Conservation (phyloP, 148 eudicot species). For the Spergularia bocconei region DNA sequence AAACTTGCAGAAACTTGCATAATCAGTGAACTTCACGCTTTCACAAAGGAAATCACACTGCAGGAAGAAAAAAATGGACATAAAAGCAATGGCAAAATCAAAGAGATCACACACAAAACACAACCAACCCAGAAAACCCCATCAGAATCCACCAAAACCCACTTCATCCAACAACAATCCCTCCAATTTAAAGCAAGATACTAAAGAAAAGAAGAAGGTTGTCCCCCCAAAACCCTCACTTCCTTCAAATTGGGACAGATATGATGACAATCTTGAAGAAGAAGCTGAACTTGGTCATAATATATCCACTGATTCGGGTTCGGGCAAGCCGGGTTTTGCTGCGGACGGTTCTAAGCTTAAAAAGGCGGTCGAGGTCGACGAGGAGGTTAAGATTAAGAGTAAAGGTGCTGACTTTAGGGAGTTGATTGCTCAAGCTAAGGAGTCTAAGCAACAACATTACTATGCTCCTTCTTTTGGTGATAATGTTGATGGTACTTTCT, state of each 20-base stretch:
- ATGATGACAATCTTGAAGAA: slow-evolving; percentile 20
- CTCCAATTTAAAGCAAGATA: slow-evolving; percentile 21
- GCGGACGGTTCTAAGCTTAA: neutral
- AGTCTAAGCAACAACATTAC: slow-evolving; percentile 33
- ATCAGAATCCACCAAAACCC: slow-evolving; percentile 20
- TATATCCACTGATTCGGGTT: slow-evolving; percentile 13
- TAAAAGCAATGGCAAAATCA: slow-evolving; percentile 45
- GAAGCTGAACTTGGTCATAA: slow-evolving; percentile 1
- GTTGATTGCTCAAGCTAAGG: slow-evolving; percentile 65
- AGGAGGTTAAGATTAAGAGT: slow-evolving; percentile 57
- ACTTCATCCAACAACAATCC: slow-evolving; percentile 19
- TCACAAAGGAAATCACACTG: too few relatives aligned
- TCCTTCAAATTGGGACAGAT: slow-evolving; percentile 45
- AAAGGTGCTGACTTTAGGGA: slow-evolving; percentile 74
- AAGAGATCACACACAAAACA: slow-evolving; percentile 45
- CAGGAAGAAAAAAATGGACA: slow-evolving; percentile 22
- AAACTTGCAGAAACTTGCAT: too few relatives aligned
- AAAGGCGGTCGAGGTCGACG: slow-evolving; percentile 32
- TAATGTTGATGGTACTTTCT: slow-evolving; percentile 36
- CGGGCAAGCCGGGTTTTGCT: slow-evolving; percentile 23
- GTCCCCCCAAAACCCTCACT: slow-evolving; percentile 25
- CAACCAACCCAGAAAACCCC: slow-evolving; percentile 39
- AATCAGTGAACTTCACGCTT: too few relatives aligned
- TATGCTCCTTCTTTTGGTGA: slow-evolving; percentile 44
- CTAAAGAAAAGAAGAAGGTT: slow-evolving; percentile 9